A percentile compares a stretch with the other conserved stretches of the same genome.
Evolutionary conservation across 2,329 filamentous ascomycete genomes (phyloP).

Genomic region (Ciborinia camelliae): DNA sequence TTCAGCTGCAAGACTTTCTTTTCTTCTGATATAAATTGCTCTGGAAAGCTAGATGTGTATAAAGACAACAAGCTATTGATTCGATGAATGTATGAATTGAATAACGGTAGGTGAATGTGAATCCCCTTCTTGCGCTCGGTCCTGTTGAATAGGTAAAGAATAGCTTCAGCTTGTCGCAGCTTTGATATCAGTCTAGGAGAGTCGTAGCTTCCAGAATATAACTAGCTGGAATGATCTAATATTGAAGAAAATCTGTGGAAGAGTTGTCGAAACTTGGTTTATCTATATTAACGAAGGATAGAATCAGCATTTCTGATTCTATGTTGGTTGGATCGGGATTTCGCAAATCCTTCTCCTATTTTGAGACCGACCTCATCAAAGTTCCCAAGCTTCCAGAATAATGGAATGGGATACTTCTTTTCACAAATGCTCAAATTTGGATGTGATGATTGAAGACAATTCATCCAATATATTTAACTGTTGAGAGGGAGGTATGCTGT

Average conservation of each 20-base stretch:
- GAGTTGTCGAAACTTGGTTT: not conserved
- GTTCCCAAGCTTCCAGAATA: conserved; percentile 23
- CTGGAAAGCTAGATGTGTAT: not conserved
- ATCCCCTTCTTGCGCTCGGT: conserved; percentile 30
- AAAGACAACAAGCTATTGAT: not conserved
- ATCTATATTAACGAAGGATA: not conserved
- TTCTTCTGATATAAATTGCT: not conserved
- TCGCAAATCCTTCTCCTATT: not conserved
- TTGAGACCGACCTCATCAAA: not conserved
- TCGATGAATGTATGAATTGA: not conserved
- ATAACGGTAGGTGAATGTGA: not conserved
- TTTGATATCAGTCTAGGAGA: conserved; percentile 20
- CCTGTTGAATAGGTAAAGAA: conserved; percentile 25
- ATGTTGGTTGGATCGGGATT: not conserved
- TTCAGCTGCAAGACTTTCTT: not conserved
- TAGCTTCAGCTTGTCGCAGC: conserved; percentile 31
- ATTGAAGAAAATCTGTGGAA: not conserved
- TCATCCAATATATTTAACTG: not conserved
- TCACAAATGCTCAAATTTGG: not conserved
- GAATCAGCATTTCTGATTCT: not conserved
- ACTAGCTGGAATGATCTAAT: not conserved
- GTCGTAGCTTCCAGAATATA: not conserved
- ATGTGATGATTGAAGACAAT: not conserved
- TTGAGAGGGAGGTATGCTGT: not conserved
- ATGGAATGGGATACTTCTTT: not conserved